phyloP scores from a whole-genome alignment of 2,329 filamentous ascomycete species.

The Bipolaris bicolor region DNA sequence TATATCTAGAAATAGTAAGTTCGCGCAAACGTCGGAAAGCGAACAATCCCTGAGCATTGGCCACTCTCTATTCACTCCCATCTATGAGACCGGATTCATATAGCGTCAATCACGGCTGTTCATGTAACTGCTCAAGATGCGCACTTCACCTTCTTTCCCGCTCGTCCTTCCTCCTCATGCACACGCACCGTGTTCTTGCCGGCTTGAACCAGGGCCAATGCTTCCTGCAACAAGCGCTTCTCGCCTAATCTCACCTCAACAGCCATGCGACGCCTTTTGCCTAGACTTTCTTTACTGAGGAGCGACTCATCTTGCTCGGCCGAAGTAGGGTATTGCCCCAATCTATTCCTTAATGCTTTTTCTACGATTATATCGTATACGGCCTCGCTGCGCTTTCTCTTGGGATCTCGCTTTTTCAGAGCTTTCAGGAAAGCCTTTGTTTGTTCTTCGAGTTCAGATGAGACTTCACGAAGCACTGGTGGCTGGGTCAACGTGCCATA shows the following conservation, averaged over 20 bases:
- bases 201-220: constrained; percentile 7
- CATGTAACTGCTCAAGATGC: not conserved
- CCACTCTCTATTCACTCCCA: too few species aligned
- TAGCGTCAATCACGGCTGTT: not conserved
- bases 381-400: constrained; percentile 20
- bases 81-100: too few species aligned
- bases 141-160: not conserved
- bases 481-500: constrained; percentile 22
- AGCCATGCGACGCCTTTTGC: constrained; percentile 28
- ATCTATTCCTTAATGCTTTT: constrained; percentile 19
- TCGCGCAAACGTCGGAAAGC: too few species aligned
- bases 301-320: constrained; percentile 21
- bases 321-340: constrained; percentile 22
- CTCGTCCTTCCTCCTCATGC: not conserved
- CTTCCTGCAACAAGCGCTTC: constrained; percentile 27
- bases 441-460: constrained; percentile 27
- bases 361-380: constrained; percentile 13
- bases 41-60: too few species aligned
- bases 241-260: constrained; percentile 29
- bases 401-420: constrained; percentile 21
- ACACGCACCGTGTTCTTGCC: not conserved
- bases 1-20: too few species aligned
- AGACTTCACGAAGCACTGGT: constrained; percentile 19
- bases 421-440: constrained; percentile 22
- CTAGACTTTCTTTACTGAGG: constrained; percentile 9